A percentile compares a stretch with the other conserved stretches of the same genome.
These are phyloP conservation scores for Alnus glutinosa DNA, from an alignment of 306 rosid species.

Conservation along the genomic window DNA sequence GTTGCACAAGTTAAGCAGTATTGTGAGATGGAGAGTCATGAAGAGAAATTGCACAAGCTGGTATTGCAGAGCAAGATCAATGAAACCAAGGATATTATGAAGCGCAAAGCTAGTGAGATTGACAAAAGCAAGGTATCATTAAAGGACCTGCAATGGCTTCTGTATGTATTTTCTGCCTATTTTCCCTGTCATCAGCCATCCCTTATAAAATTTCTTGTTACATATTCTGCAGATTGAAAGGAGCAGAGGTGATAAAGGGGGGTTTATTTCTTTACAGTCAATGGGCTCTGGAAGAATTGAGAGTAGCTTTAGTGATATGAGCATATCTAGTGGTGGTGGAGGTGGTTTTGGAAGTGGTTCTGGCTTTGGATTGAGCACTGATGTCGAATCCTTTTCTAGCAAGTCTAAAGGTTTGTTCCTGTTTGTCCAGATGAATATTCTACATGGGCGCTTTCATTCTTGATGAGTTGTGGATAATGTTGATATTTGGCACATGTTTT, in stretches of 20 bases:
- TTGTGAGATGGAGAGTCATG: constrained; percentile 97
- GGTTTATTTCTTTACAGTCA: constrained; percentile 71
- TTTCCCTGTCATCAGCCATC: constrained; percentile 7
- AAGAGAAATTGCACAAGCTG: constrained; percentile 94
- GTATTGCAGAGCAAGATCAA: constrained; percentile 92
- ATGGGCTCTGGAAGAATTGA: constrained; percentile 96
- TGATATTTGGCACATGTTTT: constrained; percentile 11
- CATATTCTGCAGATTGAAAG: constrained; percentile 74
- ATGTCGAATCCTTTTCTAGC: constrained; percentile 69
- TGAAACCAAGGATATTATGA: constrained; percentile 96
- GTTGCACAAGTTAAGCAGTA: constrained; percentile 91
- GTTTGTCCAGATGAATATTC: constrained; percentile 17
- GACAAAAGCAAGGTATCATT: constrained; percentile 94
- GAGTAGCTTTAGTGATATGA: constrained; percentile 67
- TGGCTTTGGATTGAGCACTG: constrained; percentile 72
- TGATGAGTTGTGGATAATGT: constrained; percentile 22
- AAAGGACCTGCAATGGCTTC: constrained; percentile 9
- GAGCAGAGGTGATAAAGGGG: constrained; percentile 88
- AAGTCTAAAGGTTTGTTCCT: constrained; percentile 78
- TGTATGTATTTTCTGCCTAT: constrained; percentile 2
- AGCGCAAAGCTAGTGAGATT: constrained; percentile 96
- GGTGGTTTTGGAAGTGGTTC: constrained; percentile 89
- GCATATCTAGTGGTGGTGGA: constrained; percentile 76
- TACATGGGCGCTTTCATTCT: constrained; percentile 13
- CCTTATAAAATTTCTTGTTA: constrained; percentile 7